Conservation (phyloP, 805 yeast genomes). For the Metschnikowia chrysomelidarum region DNA sequence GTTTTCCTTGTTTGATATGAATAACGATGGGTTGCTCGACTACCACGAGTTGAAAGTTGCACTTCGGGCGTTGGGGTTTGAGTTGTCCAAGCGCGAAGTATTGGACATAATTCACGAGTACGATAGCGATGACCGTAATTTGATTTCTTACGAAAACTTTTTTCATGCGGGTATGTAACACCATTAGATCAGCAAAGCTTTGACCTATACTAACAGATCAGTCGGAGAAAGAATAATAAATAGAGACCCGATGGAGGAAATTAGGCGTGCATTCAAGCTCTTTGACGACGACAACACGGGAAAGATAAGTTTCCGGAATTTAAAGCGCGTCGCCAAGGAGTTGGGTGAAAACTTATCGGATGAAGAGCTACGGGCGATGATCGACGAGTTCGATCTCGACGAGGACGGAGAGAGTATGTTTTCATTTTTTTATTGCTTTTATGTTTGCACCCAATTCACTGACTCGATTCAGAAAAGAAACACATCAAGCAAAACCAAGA, state of each 20-base stretch:
- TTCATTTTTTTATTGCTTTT: slow-evolving; percentile 1
- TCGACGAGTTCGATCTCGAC: slow-evolving; percentile 93
- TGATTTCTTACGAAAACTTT: slow-evolving; percentile 80
- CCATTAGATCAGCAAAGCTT: neutral
- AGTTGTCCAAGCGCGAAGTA: slow-evolving; percentile 71
- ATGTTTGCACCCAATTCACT: neutral
- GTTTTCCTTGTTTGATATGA: slow-evolving; percentile 86
- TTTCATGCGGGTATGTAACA: slow-evolving; percentile 59
- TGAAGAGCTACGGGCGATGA: slow-evolving; percentile 94
- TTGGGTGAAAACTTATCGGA: slow-evolving; percentile 90
- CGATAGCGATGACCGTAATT: slow-evolving; percentile 69
- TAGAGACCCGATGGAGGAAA: slow-evolving; percentile 92
- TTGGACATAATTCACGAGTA: slow-evolving; percentile 75
- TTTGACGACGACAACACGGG: slow-evolving; percentile 91
- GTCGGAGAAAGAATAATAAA: slow-evolving; percentile 81
- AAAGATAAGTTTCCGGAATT: slow-evolving; percentile 71
- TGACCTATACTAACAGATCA: slow-evolving; percentile 28
- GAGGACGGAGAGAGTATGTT: slow-evolving; percentile 83
- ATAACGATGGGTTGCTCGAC: slow-evolving; percentile 84
- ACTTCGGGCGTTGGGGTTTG: slow-evolving; percentile 90
- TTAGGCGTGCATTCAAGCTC: slow-evolving; percentile 80
- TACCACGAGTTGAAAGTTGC: slow-evolving; percentile 95
- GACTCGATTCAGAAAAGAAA: neutral
- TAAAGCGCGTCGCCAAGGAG: slow-evolving; percentile 88
- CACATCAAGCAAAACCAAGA: neutral